Conservation (phyloP, 164 flowering plant genomes). For the Tinospora cordifolia region DNA sequence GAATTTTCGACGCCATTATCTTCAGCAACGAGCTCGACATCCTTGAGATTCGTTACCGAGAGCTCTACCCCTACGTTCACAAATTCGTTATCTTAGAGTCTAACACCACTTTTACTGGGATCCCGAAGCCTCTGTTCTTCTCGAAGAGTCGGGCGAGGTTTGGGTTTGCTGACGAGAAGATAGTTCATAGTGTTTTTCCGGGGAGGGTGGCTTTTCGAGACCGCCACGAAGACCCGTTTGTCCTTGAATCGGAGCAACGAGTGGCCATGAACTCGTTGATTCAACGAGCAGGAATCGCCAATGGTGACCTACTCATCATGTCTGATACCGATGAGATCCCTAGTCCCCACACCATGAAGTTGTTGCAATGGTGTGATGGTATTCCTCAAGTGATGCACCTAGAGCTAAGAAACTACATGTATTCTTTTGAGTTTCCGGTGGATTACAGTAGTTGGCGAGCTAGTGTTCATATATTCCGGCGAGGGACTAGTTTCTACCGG, state of each 20-base stretch:
- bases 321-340: constrained; percentile 45
- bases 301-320: constrained; percentile 38
- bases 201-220: constrained; percentile 4
- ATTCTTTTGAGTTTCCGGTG: constrained; percentile 46
- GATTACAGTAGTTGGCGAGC: constrained; percentile 41
- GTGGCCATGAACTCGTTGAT: constrained; percentile 26
- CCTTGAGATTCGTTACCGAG: constrained; percentile 31
- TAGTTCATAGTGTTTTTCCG: constrained; percentile 14
- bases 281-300: constrained; percentile 26
- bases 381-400: constrained; percentile 38
- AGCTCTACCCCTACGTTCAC: constrained; percentile 25
- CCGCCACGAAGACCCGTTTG: constrained; percentile 11
- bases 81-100: constrained; percentile 30
- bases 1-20: constrained; percentile 30
- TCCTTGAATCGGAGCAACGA: constrained; percentile 23
- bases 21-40: constrained; percentile 37
- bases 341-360: constrained; percentile 33
- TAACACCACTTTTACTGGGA: constrained; percentile 34
- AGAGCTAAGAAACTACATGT: constrained; percentile 33
- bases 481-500: constrained; percentile 29
- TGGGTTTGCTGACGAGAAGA: constrained; percentile 20
- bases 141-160: constrained; percentile 18
- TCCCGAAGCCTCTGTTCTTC: constrained; percentile 31
- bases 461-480: constrained; percentile 24
- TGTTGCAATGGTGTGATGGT: constrained; percentile 42